Percentiles rank a stretch among this genome's conserved stretches.
These are phyloP conservation scores for Puya raimondii DNA, from an alignment of 176 grass and related monocot genomes.

Conservation along the genomic window DNA sequence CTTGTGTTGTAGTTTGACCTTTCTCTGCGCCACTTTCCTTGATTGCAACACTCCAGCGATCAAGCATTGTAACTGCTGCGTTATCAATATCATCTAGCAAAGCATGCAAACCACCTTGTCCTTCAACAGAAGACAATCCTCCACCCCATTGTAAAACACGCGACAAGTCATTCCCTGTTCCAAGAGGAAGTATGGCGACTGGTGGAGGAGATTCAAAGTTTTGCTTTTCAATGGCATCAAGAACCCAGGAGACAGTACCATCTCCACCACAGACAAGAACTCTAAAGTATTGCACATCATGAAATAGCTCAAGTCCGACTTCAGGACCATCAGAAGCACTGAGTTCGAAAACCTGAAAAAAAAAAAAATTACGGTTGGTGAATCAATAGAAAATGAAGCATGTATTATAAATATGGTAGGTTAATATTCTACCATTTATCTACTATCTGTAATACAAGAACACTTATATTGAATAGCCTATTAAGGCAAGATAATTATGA, in stretches of 20 bases:
- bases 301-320: conserved; percentile 67
- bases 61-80: conserved; percentile 73
- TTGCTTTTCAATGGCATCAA: conserved; percentile 74
- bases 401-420: background rate
- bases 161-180: conserved; percentile 85
- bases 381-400: background rate
- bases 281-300: conserved; percentile 59
- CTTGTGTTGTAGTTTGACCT: conserved; percentile 40
- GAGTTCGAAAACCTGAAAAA: conserved; percentile 83
- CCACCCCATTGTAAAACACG: conserved; percentile 77
- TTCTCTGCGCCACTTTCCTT: conserved; percentile 36
- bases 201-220: conserved; percentile 89
- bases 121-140: conserved; percentile 70
- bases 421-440: background rate
- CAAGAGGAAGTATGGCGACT: conserved; percentile 87
- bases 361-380: conserved; percentile 14
- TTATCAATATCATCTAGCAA: conserved; percentile 71
- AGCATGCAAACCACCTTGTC: conserved; percentile 59
- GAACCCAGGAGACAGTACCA: conserved; percentile 83
- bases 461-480: background rate
- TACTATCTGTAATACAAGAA: background rate
- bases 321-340: conserved; percentile 69
- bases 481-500: background rate
- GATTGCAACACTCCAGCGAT: conserved; percentile 79
- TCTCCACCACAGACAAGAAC: conserved; percentile 96